A percentile compares a stretch with the other conserved stretches of the same genome.
These are phyloP conservation scores for Tylopilus intermedius DNA, from an alignment of 768 basidiomycete genomes.

Conservation along the genomic window DNA sequence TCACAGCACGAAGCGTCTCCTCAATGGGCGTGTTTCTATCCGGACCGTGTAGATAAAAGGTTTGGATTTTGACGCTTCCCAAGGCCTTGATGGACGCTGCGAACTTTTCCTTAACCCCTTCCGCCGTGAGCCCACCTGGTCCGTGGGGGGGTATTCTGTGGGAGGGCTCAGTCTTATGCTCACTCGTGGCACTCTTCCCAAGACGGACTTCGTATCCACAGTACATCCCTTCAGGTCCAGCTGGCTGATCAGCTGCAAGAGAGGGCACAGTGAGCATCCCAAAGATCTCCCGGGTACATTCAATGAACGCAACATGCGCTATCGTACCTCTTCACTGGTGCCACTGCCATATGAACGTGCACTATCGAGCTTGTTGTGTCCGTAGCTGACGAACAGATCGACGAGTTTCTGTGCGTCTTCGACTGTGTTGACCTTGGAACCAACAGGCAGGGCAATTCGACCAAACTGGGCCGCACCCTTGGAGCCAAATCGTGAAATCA, in stretches of 20 bases:
- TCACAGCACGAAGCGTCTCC: conserved; percentile 42
- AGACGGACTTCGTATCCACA: conserved; percentile 19
- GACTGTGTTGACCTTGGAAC: conserved; percentile 11
- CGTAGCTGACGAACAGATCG: conserved; percentile 14
- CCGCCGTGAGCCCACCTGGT: background rate
- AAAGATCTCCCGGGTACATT: background rate
- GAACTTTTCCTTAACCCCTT: background rate
- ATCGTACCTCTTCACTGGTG: conserved; percentile 14
- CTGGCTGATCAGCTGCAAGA: conserved; percentile 9
- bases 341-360: conserved; percentile 11
- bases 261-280: background rate
- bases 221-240: conserved; percentile 16
- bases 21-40: conserved; percentile 42
- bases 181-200: background rate
- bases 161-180: background rate
- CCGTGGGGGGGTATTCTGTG: conserved; percentile 32
- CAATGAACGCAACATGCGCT: background rate
- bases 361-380: conserved; percentile 13
- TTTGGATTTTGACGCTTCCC: conserved; percentile 2
- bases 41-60: conserved; percentile 27
- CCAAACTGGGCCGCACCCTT: conserved; percentile 20
- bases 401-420: conserved; percentile 19
- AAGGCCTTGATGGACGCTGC: background rate
- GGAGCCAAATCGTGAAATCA: background rate
- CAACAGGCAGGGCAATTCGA: conserved; percentile 2